A percentile compares a stretch with the other conserved stretches of the same genome.
These are phyloP conservation scores for Coemansia reversa DNA, from an alignment of 192 early-diverging fungal genomes.

Conservation along the genomic window DNA sequence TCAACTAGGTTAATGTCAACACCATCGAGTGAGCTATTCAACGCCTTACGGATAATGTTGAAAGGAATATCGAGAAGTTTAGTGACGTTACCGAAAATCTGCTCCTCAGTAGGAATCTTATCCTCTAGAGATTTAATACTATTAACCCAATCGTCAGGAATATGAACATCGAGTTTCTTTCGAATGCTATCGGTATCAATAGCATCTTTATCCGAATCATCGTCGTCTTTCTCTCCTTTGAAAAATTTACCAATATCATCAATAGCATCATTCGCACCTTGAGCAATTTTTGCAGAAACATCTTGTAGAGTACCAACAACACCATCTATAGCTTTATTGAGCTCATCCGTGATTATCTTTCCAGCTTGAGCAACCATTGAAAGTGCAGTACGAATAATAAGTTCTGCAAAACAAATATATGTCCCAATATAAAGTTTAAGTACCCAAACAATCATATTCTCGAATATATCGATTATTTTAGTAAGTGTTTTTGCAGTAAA, in stretches of 20 bases:
- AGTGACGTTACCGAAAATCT: slow-evolving; percentile 47
- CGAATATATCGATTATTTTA: slow-evolving; percentile 23
- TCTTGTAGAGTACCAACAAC: slow-evolving; percentile 28
- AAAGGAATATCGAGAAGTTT: slow-evolving; percentile 42
- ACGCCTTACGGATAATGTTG: slow-evolving; percentile 19
- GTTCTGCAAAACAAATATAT: slow-evolving; percentile 44
- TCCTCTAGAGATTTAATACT: slow-evolving; percentile 23
- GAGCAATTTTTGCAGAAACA: slow-evolving; percentile 17
- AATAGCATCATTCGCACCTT: slow-evolving; percentile 12
- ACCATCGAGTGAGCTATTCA: slow-evolving; percentile 15
- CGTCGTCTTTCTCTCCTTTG: slow-evolving; percentile 13
- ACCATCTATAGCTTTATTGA: slow-evolving; percentile 29
- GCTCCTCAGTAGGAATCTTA: slow-evolving; percentile 43
- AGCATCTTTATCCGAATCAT: slow-evolving; percentile 2
- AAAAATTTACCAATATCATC: slow-evolving; percentile 26
- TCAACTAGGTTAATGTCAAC: slow-evolving; percentile 21
- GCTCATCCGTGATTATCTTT: slow-evolving; percentile 29
- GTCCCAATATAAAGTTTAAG: slow-evolving; percentile 46
- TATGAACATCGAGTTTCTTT: slow-evolving; percentile 26
- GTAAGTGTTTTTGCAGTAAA: slow-evolving; percentile 15
- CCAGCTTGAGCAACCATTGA: slow-evolving; percentile 18
- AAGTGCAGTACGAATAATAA: slow-evolving; percentile 41
- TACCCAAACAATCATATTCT: slow-evolving; percentile 32
- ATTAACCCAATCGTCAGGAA: slow-evolving; percentile 40
- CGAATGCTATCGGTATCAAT: slow-evolving; percentile 31